Conservation (phyloP, 2,329 filamentous ascomycete species). For the Trichoderma atroviride region DNA sequence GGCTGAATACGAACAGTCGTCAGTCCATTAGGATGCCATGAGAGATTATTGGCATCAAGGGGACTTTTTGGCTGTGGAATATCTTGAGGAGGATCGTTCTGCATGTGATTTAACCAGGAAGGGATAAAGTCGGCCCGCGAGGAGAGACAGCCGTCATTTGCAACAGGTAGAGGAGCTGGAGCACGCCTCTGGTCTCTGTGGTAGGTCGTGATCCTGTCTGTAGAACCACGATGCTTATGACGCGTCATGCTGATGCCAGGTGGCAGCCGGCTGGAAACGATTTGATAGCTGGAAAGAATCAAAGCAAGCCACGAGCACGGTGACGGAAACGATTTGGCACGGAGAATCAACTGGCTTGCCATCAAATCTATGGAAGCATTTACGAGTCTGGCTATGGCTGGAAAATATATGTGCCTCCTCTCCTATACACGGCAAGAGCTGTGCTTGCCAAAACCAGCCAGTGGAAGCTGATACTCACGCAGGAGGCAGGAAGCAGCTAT, state of each 20-base stretch:
- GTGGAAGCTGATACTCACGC: neutral
- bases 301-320: neutral
- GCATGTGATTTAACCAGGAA: conserved; percentile 25
- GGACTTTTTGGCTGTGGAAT: neutral
- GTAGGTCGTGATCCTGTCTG: neutral
- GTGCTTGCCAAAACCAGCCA: neutral
- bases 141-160: neutral
- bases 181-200: neutral
- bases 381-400: neutral
- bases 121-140: conserved; percentile 6
- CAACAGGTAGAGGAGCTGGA: neutral
- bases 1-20: neutral
- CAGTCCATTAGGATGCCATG: conserved; percentile 23
- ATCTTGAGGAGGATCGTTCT: neutral
- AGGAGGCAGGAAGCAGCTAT: neutral
- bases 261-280: neutral
- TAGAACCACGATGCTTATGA: neutral
- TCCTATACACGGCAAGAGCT: conserved; percentile 1
- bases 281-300: conserved; percentile 19
- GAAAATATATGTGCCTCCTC: neutral
- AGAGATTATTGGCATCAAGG: neutral
- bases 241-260: conserved; percentile 17
- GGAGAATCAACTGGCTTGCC: neutral
- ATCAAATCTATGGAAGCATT: neutral
- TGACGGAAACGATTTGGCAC: neutral